Percentiles rank a stretch among this genome's conserved stretches.
phyloP scores from a whole-genome alignment of 1,284 basidiomycete genomes.

The Rhodotorula sp. region DNA sequence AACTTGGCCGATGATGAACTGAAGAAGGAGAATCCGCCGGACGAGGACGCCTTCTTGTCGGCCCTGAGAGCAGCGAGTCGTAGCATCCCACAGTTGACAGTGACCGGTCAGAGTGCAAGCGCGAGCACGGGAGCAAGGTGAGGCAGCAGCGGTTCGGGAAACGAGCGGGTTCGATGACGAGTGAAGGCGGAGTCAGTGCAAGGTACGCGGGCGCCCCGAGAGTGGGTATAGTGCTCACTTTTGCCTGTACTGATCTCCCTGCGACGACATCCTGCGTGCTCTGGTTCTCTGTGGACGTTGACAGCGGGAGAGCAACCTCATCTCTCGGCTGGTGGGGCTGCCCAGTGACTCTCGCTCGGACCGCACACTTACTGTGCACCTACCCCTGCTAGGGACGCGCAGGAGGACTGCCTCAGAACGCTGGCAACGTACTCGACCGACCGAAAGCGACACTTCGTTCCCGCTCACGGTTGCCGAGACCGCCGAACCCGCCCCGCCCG shows the following conservation, averaged over 20 bases:
- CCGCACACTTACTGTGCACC: too few relatives aligned
- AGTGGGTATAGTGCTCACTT: conserved; percentile 13
- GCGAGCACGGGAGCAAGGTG: too few relatives aligned
- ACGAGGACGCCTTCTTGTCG: conserved; percentile 39
- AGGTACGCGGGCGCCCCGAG: not conserved
- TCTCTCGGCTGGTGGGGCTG: not conserved
- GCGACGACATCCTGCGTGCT: conserved; percentile 12
- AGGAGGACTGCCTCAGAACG: too few relatives aligned
- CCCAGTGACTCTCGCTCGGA: not conserved
- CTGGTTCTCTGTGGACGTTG: too few relatives aligned
- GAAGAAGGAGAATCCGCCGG: conserved; percentile 38
- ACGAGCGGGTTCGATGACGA: not conserved
- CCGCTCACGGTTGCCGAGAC: too few relatives aligned
- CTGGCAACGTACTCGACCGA: too few relatives aligned
- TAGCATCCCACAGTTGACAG: not conserved
- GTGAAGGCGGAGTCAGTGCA: not conserved
- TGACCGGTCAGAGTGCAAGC: not conserved
- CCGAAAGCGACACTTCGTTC: too few relatives aligned
- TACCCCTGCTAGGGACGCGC: too few relatives aligned
- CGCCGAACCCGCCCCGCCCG: too few relatives aligned
- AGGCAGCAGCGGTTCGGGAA: not conserved
- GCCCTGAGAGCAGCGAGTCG: conserved; percentile 13
- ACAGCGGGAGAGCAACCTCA: too few relatives aligned
- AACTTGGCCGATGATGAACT: conserved; percentile 30
- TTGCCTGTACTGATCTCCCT: conserved; percentile 21